These are phyloP conservation scores for Kalaharituber pfeilii DNA, from an alignment of 2,329 filamentous ascomycete genomes.

Conservation along the genomic window DNA sequence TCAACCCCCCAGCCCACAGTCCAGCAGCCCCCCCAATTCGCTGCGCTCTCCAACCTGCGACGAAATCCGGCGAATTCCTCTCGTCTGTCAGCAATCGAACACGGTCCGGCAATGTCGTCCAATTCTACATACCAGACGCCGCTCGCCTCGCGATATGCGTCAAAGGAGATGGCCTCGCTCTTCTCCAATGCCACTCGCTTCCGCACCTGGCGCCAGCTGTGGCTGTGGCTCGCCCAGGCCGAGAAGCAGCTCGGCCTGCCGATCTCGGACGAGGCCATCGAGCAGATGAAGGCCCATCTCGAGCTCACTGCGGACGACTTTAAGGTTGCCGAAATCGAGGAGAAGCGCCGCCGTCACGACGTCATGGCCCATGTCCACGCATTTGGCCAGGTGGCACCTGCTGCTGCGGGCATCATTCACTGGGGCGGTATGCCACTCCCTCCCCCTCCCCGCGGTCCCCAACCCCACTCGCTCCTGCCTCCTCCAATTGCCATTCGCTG, in stretches of 20 bases:
- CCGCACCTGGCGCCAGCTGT: conserved; percentile 68
- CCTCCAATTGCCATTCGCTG: background rate
- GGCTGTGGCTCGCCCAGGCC: conserved; percentile 66
- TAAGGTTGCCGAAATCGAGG: conserved; percentile 54
- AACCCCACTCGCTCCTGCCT: background rate
- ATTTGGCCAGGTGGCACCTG: conserved; percentile 55
- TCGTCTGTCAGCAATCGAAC: background rate
- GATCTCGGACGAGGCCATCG: conserved; percentile 57
- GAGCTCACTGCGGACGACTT: conserved; percentile 65
- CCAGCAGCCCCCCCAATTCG: background rate
- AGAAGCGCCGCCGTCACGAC: conserved; percentile 53
- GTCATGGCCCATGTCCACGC: conserved; percentile 53
- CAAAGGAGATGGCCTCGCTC: conserved; percentile 55
- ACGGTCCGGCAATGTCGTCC: conserved; percentile 16
- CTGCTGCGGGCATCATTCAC: conserved; percentile 70
- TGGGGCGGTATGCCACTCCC: conserved; percentile 29
- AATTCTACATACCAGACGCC: conserved; percentile 48
- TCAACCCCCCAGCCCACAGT: background rate
- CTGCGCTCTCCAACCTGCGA: background rate
- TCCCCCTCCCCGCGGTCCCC: too few species aligned
- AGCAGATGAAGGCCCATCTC: conserved; percentile 57
- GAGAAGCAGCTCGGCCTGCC: conserved; percentile 65
- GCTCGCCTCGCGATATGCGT: conserved; percentile 55
- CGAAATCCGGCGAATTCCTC: background rate
- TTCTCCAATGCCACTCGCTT: conserved; percentile 62